Base-by-base conservation (phyloP, 805 yeast species). In the Sungouiozyma intestinalis region DNA sequence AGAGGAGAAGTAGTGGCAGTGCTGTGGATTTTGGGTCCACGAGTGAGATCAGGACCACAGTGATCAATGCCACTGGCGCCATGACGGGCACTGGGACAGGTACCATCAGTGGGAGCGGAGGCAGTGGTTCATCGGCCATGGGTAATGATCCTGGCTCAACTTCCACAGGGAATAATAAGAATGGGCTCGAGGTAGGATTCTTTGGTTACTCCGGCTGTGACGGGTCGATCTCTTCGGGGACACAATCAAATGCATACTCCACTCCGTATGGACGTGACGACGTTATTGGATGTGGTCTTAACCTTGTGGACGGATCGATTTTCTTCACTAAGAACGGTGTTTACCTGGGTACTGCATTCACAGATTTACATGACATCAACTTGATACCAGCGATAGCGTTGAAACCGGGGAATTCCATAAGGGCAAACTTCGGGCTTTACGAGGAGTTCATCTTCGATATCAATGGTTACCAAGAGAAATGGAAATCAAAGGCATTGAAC, bases 281-380 rank as follows among this genome's bases (percentile, higher is more conserved):
- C 59, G 67, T 74, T 2, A 71, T 88, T 47, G 97, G 97, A 0
- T 81, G 88, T 60, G 96, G 96, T 3, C 71, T 86, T 18, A 81
- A 87, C 63, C 81, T 75, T 51, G 66, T 72, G 14, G 74, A 73
- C 34, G 71, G 75, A 35, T 63, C 77, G 0, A 70, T 85, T 2
- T 88, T 87, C 52, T 76, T 76, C 48, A 87, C 96, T 0, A 80
- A 83, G 57, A 87, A 88, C 61, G 97, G 96, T 2, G 69, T 83
- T 3, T 64, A 60, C 33, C 55, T 77, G 36, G 82, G 81, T 1
- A 64, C 68, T 33, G 80, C 80, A 2, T 77, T 77, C 48, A 60
- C 62, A 4, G 71, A 74, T 45, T 51, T 74, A 14, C 58, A 67
- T 18, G 60, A 62, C 29, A 53, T 58, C 21, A 55, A 63, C 4